Evolutionary conservation across 768 basidiomycete species (phyloP), one percentile per base, ranked within the genome.

Genomic region (Russula emetica): DNA sequence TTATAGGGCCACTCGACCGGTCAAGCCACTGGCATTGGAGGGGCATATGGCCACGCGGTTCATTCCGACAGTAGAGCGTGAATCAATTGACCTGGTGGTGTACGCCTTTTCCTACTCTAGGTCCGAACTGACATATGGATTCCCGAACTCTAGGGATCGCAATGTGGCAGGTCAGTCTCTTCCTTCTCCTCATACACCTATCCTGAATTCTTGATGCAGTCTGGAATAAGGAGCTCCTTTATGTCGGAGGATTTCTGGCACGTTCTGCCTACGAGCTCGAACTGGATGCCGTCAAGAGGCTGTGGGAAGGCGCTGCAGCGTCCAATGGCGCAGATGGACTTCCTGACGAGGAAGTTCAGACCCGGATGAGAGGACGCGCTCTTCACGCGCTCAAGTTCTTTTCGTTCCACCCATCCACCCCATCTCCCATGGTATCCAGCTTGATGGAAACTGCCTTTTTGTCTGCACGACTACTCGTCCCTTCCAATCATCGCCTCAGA

Each of bases 1-100:
- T 47, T n/a, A 55, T 30, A 92, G 90, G 92, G 93, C 18, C 93
- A 95, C 73, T 85, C 92, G 20, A 97, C 94, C 4, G 87, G 82
- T n/a, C 96, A 98, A 75, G 95, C 94, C 13, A 96, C 94, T 1
- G 95, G 96, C 28, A 78, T 82, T 9, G 83, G 82, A 2, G 85
- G n/a, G 85, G 0, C 83, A 87, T 62, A 78, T 88, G 69, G 79
- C 92, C 0, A 87, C 90, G 9, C 80, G 94, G 4, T 97, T 97
- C 71, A 95, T 98, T 62, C 92, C 94, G 13, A 98, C 95, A 0
- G 95, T 98, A 7, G 96, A 98, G 73, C 83, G 96, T 65, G 96
- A 98, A 75, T 90, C 89, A 0, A 88, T 95, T 66, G 94, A 92
- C 74, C 78, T n/a, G n/a, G n/a, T 95, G 32, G 87, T 93, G 87